Percentiles rank a stretch among this genome's conserved stretches.
Evolutionary conservation across 2,329 filamentous ascomycete species (phyloP).

Genomic region (Akanthomyces lecanii): DNA sequence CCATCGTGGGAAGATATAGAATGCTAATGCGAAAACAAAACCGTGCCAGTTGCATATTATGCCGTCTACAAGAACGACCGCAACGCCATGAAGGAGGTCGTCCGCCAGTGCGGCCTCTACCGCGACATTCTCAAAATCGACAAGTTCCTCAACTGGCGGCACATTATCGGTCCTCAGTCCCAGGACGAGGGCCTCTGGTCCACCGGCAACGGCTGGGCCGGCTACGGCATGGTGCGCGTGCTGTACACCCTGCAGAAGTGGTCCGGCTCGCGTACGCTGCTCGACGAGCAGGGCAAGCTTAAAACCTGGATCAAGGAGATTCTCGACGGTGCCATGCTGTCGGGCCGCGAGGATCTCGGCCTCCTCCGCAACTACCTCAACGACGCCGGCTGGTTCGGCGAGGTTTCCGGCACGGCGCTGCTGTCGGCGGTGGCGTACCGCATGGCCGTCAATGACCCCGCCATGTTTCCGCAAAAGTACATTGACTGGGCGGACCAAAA

Average conservation of each 20-base stretch:
- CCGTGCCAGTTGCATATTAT: neutral
- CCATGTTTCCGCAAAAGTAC: slow-evolving; percentile 17
- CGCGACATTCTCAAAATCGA: slow-evolving; percentile 16
- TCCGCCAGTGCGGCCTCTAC: slow-evolving; percentile 18
- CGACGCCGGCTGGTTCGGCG: slow-evolving; percentile 18
- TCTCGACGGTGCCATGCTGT: slow-evolving; percentile 17
- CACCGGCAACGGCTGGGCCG: slow-evolving; percentile 19
- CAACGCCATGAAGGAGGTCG: slow-evolving; percentile 12
- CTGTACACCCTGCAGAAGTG: slow-evolving; percentile 20
- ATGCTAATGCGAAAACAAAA: too few relatives aligned
- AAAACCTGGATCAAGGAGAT: slow-evolving; percentile 20
- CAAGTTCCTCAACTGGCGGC: slow-evolving; percentile 18
- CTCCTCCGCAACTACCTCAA: slow-evolving; percentile 19
- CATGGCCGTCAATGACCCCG: slow-evolving; percentile 19
- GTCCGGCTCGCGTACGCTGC: slow-evolving; percentile 9
- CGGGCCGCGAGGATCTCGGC: slow-evolving; percentile 3
- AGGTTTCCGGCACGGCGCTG: slow-evolving; percentile 18
- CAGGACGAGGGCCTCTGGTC: slow-evolving; percentile 20
- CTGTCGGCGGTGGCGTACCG: slow-evolving; percentile 18
- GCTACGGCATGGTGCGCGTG: slow-evolving; percentile 19
- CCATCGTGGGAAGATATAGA: too few relatives aligned
- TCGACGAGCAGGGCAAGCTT: slow-evolving; percentile 7
- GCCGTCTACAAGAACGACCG: slow-evolving; percentile 17
- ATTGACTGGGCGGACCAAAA: slow-evolving; percentile 18
- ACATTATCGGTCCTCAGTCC: slow-evolving; percentile 20